Percentiles rank a stretch among this genome's conserved stretches.
phyloP scores from a whole-genome alignment of 176 grass and related monocot species.

The Eremochloa ophiuroides region DNA sequence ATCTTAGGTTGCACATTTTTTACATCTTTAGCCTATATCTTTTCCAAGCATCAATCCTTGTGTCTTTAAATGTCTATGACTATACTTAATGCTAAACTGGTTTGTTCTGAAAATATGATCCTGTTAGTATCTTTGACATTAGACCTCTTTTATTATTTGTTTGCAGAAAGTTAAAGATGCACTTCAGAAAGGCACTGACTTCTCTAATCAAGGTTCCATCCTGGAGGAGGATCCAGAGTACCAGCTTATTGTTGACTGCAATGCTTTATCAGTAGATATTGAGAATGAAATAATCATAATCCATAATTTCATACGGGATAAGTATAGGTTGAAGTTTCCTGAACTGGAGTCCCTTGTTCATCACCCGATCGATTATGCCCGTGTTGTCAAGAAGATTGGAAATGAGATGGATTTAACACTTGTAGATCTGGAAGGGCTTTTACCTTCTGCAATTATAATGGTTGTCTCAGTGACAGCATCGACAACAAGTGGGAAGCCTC shows the following conservation, averaged over 20 bases:
- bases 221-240: constrained; percentile 84
- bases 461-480: constrained; percentile 81
- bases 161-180: constrained; percentile 83
- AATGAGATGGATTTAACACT: constrained; percentile 89
- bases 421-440: constrained; percentile 79
- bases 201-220: constrained; percentile 49
- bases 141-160: neutral
- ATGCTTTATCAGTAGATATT: constrained; percentile 82
- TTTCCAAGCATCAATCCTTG: neutral
- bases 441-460: constrained; percentile 94
- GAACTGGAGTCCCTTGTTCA: constrained; percentile 91
- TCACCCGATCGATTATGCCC: constrained; percentile 90
- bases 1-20: neutral
- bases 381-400: constrained; percentile 87
- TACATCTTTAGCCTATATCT: neutral
- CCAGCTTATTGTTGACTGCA: constrained; percentile 89
- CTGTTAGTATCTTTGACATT: neutral
- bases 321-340: constrained; percentile 81
- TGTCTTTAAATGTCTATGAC: neutral
- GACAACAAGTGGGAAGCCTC: constrained; percentile 81
- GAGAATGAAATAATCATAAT: constrained; percentile 96
- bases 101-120: neutral
- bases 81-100: neutral
- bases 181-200: constrained; percentile 52
- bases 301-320: constrained; percentile 91